Evolutionary conservation across 352 stramenopile genomes (phyloP), one percentile per base, ranked within the genome.

Genomic region (Saprolegnia parasitica): DNA sequence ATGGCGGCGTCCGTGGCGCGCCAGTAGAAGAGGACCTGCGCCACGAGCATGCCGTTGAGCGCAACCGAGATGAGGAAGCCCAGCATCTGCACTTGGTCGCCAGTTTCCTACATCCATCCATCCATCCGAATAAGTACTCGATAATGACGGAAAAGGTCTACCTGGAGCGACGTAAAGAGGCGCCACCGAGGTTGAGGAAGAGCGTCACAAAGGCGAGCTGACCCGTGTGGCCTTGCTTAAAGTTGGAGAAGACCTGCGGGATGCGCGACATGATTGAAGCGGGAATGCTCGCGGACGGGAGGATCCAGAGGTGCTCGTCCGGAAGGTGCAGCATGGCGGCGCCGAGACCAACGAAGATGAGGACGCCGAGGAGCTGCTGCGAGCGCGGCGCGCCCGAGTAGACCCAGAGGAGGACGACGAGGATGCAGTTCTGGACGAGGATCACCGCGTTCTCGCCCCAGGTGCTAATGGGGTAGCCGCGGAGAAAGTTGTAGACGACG

Each of bases 391-490:
- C 82, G 23, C 71, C 77, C 65, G 78, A 83, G 74, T 81, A 96
- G 10, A 77, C 54, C 86, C 86, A 96, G 4, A 93, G 76, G 11
- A 96, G 72, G 62, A 93, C 65, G 65, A 96, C 88, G 46, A 96
- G 77, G 21, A 95, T 71, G 49, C 90, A 64, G 56, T 96, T 96
- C 72, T 96, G 88, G 47, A 82, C 79, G 55, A 96, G 74, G 57
- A 96, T 95, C 39, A 95, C 79, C 15, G 91, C 65, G 66, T 89
- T 93, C 73, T 96, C 88, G 52, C 81, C 88, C 84, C 87, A 96
- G 15, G 88, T 94, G 60, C 80, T 91, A 60, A 96, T 72, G 4
- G 88, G 88, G 74, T 96, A 96, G 8, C 84, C 86, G 21, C 79
- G 78, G 42, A 95, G 73, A 61, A 93, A 24, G 62, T 96, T 96